Evolutionary conservation across 805 yeast species (phyloP), one percentile per base, ranked within the genome.

Genomic region (Ogataea dorogensis): DNA sequence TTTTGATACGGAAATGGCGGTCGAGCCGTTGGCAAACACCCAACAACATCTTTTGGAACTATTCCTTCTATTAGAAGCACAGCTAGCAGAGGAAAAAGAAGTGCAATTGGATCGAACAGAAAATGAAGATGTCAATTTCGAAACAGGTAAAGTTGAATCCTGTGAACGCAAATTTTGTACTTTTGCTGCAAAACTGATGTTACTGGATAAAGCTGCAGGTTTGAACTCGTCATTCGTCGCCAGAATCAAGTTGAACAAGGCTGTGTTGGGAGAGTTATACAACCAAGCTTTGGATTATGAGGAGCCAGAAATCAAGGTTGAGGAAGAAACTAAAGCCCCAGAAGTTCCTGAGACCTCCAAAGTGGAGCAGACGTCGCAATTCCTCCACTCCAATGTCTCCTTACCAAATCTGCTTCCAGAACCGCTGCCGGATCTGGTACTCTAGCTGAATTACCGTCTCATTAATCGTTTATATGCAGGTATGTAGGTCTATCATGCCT

Each of bases 31-130:
- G 1, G 30, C 35, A 0, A 50, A 51, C 1, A 22, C 67, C 3
- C 64, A 65, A 38, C 44, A 48, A 1, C 48, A 59, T 2, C 44
- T 78, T 10, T 35, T 69, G 38, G 53, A 63, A n/a, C 50, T 70
- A 3, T 80, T 71, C 43, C 60, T 78, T 41, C 51, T 65, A 15
- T 66, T 70, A 40, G 87, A 80, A 46, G 63, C 70, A 5, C 60
- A 62, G 15, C 46, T 66, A 9, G 77, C 78, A 0, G 59, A 53
- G 28, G 23, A 56, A 1, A 29, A 59, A n/a, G 50, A 56, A 0
- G 50, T 64, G 2, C 62, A 67, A 9, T 52, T 79, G 34, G 81
- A 75, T 27, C 65, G 82, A 47, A 63, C 61, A 15, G 79, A 68
- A 21, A 63, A 67, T 14, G 85, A 79, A 50, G 79, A 52, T 24